Evolutionary conservation across 202 grass and related monocot species (phyloP), one percentile per base, ranked within the genome.

Genomic region (Panicum virgatum): DNA sequence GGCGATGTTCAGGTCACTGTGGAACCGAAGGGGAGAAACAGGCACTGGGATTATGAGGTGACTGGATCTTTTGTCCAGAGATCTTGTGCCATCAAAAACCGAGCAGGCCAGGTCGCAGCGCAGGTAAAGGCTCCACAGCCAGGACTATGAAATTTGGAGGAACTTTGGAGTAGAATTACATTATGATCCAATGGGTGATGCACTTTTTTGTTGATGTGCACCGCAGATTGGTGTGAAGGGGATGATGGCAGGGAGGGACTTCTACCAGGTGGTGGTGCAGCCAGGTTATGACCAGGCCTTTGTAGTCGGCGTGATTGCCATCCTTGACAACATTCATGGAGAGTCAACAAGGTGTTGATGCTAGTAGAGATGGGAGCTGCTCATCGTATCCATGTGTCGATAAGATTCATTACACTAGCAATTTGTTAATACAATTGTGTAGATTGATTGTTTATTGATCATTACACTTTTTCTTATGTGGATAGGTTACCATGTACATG

Each of bases 271-370:
- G 62, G 77, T 91, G 76, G 90, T 98, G 76, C 92, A 90, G 27
- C 92, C 92, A 45, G 95, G 92, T 26, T 86, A 91, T 72, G 95
- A 98, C 60, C 95, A 94, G 71, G 92, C 92, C 23, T 98, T 98
- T 82, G 86, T 95, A 34, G 79, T 90, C 62, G 92, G 84, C n/a
- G 84, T 98, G 12, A 63, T 98, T 72, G 95, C 88, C 45, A 92
- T 98, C 38, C 90, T 98, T 72, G 95, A 98, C 82, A 94, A 95
- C 60, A 95, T 93, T 7, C 69, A 98, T 69, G 90, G 90, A 47
- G 95, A 98, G 68, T 89, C 92, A 26, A 98, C 95, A 59, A 93
- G 82, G 76, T 95, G 95, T 82, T 98, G 29, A 83, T 45, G n/a
- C 14, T 25, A 51, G 65, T 20, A 37, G 40, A 72, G 40, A 67